Evolutionary conservation across 306 rosid species (phyloP), one percentile per base, ranked within the genome.

Genomic region (Inga leiocalycina): DNA sequence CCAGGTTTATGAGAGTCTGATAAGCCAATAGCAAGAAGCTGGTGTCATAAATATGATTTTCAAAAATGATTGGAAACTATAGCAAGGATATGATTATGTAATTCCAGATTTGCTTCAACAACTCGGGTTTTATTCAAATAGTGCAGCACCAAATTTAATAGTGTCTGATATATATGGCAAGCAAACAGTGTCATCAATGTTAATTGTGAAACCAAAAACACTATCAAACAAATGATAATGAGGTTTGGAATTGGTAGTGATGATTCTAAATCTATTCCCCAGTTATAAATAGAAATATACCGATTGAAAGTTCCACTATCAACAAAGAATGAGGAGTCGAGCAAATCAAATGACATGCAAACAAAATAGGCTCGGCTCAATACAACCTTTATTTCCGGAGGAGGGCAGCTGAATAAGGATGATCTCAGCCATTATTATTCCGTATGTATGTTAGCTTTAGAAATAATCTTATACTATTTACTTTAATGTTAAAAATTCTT

Each of bases 1-100:
- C 92, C 83, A 93, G 88, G 89, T 93, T 95, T 80, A 92, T 87
- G 19, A 95, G 88, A 51, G 98, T 95, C 98, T 95, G 85, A 52
- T 74, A 89, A 87, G 67, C 64, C 81, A 84, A 87, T 46, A 78
- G 49, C 82, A 79, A 52, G 30, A 76, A 41, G 80, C 79, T 67
- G 85, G 49, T 44, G 41, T 16, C 65, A 75, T 73, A 65, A 76
- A 68, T 35, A 79, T 43, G 78, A 71, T 76, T 73, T 68, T 39
- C 45, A 81, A 75, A 6, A 82, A n/a, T 69, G 75, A 77, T 19
- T 65, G 35, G 76, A 71, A 51, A 70, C 69, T 39, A 80, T 32
- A 49, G 59, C 34, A 71, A 59, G 59, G 43, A 79, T 46, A 79
- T 52, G 56, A 80, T 32, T 48, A 74, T 56, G 62, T 52, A 61